These are phyloP conservation scores for Dryas integrifolia DNA, from an alignment of 331 rosid genomes.

Conservation along the genomic window DNA sequence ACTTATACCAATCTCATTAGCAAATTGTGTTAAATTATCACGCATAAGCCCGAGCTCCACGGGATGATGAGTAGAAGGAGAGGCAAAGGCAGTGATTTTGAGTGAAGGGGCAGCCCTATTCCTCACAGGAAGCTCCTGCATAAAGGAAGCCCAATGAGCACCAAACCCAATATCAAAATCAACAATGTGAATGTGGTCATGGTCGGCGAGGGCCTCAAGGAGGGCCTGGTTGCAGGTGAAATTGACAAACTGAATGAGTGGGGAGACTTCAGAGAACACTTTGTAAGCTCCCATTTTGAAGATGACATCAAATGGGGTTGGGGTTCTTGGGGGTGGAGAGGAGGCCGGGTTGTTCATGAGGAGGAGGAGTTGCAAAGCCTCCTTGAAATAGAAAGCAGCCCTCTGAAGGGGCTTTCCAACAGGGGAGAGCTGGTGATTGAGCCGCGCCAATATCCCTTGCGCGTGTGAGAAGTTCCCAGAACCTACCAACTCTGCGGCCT, in stretches of 20 bases:
- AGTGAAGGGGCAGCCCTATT: conserved; percentile 30
- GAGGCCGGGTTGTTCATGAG: conserved; percentile 30
- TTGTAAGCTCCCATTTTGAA: conserved; percentile 57
- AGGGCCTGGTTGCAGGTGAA: conserved; percentile 52
- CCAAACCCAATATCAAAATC: conserved; percentile 56
- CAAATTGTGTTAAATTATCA: conserved; percentile 44
- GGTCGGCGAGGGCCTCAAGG: conserved; percentile 34
- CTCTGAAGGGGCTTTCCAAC: conserved; percentile 50
- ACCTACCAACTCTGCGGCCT: conserved; percentile 50
- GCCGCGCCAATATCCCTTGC: conserved; percentile 99
- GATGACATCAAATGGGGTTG: conserved; percentile 43
- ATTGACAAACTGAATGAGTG: conserved; percentile 46
- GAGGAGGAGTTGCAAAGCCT: conserved; percentile 47
- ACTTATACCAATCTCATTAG: conserved; percentile 35
- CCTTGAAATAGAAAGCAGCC: conserved; percentile 60
- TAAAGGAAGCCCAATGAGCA: conserved; percentile 53
- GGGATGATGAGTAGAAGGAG: conserved; percentile 38
- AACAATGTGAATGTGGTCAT: conserved; percentile 39
- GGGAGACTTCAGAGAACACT: conserved; percentile 46
- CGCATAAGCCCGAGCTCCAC: conserved; percentile 42
- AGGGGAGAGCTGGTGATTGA: conserved; percentile 89
- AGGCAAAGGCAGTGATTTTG: conserved; percentile 48
- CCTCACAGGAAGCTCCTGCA: conserved; percentile 46
- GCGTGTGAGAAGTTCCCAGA: conserved; percentile 47
- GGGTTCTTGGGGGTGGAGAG: conserved; percentile 29